Percentiles rank a stretch among this genome's conserved stretches.
Conservation (phyloP, 331 rosid genomes). For the Saraca asoca region DNA sequence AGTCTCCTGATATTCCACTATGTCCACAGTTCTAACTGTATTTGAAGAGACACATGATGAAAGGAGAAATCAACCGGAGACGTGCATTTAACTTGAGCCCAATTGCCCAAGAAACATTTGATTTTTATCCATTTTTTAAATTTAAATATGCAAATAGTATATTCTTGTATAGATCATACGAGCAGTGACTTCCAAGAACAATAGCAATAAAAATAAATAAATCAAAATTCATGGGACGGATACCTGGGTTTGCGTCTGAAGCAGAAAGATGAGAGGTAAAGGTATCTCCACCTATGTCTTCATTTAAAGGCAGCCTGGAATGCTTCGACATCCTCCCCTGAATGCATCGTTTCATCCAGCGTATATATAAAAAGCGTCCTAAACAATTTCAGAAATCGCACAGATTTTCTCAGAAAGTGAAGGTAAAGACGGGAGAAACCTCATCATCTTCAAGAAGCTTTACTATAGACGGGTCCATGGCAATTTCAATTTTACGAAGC, state of each 20-base stretch:
- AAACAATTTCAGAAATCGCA: slow-evolving; percentile 8
- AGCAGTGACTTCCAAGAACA: slow-evolving; percentile 5
- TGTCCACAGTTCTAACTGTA: not conserved
- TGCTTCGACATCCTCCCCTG: slow-evolving; percentile 85
- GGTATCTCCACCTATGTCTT: slow-evolving; percentile 74
- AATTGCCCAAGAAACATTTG: not conserved
- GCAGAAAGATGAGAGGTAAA: slow-evolving; percentile 57
- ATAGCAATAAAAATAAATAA: not conserved
- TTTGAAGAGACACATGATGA: not conserved
- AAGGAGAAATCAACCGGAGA: slow-evolving; percentile 1
- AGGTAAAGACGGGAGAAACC: slow-evolving; percentile 43
- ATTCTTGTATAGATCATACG: not conserved
- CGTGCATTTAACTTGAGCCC: slow-evolving; percentile 1
- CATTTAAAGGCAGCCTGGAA: slow-evolving; percentile 79
- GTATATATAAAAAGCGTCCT: slow-evolving; percentile 19
- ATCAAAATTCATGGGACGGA: not conserved
- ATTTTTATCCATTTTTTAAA: not conserved
- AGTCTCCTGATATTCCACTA: no score
- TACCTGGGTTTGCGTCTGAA: slow-evolving; percentile 52
- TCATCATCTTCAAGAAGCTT: slow-evolving; percentile 92
- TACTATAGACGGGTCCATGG: slow-evolving; percentile 84
- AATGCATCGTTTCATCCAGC: slow-evolving; percentile 87
- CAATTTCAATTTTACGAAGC: not conserved
- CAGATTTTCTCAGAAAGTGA: slow-evolving; percentile 8
- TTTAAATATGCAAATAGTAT: not conserved